These are phyloP conservation scores for Plasmodium relictum DNA, from an alignment of 169 alveolate species.

Conservation along the genomic window DNA sequence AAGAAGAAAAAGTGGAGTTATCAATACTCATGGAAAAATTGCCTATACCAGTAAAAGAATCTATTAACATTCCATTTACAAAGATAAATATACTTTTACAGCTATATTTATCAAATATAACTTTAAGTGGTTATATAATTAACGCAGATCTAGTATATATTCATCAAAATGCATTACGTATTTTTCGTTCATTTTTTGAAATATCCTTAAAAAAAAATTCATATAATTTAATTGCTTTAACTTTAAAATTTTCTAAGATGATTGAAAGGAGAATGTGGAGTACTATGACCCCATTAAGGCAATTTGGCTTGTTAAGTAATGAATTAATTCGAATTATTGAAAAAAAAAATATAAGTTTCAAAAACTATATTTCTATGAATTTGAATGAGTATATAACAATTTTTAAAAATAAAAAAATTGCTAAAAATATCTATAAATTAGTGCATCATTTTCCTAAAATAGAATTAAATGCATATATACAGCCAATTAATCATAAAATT, in stretches of 20 bases:
- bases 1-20: slow-evolving; percentile 97
- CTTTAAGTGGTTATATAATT: slow-evolving; percentile 97
- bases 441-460: slow-evolving; percentile 95
- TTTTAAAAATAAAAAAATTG: slow-evolving; percentile 93
- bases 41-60: slow-evolving; percentile 94
- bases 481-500: slow-evolving; percentile 96
- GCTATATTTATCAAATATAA: slow-evolving; percentile 96
- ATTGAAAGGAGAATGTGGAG: slow-evolving; percentile 98
- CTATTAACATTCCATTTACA: slow-evolving; percentile 88
- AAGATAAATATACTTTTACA: slow-evolving; percentile 97
- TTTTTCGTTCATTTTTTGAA: slow-evolving; percentile 98
- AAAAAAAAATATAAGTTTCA: slow-evolving; percentile 96
- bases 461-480: slow-evolving; percentile 95
- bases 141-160: slow-evolving; percentile 99
- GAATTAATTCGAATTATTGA: slow-evolving; percentile 96
- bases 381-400: slow-evolving; percentile 95
- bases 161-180: slow-evolving; percentile 98
- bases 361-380: slow-evolving; percentile 95
- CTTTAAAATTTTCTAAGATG: slow-evolving; percentile 96
- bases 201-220: slow-evolving; percentile 95
- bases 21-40: slow-evolving; percentile 94
- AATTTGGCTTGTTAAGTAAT: slow-evolving; percentile 95
- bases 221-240: slow-evolving; percentile 93
- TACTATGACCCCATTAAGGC: slow-evolving; percentile 98
- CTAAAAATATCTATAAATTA: slow-evolving; percentile 89